A percentile compares a stretch with the other conserved stretches of the same genome.
Conservation (phyloP, 441 rosid genomes). For the Populus hybrid region DNA sequence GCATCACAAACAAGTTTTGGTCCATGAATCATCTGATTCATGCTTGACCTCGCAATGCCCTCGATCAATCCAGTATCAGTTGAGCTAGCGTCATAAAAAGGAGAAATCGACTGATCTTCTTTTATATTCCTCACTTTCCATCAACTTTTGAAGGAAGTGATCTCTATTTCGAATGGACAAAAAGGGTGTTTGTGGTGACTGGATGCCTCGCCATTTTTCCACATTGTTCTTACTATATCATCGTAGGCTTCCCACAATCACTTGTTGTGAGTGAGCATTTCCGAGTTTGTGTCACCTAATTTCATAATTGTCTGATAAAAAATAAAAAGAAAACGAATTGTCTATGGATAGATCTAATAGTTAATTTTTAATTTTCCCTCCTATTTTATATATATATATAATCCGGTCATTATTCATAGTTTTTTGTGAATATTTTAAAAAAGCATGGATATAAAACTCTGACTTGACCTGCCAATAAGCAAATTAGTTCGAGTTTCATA, state of each 20-base stretch:
- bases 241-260: too few relatives aligned
- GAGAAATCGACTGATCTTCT: constrained; percentile 1
- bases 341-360: neutral
- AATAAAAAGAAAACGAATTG: too few relatives aligned
- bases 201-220: constrained; percentile 15
- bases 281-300: too few relatives aligned
- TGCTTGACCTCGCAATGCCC: neutral
- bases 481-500: accelerated
- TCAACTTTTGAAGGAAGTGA: neutral
- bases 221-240: neutral
- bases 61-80: too few relatives aligned
- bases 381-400: too few relatives aligned
- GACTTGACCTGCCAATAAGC: too few relatives aligned
- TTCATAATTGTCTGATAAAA: too few relatives aligned
- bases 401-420: neutral
- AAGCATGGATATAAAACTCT: too few relatives aligned
- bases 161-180: neutral
- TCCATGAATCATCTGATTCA: neutral
- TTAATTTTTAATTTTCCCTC: neutral
- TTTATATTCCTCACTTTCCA: neutral
- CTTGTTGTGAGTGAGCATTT: too few relatives aligned
- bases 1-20: constrained; percentile 10
- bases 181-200: neutral
- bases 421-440: too few relatives aligned
- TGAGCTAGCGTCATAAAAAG: neutral